These are phyloP conservation scores for Pseudozyma flocculosa DNA, from an alignment of 1,284 basidiomycete genomes.

Conservation along the genomic window DNA sequence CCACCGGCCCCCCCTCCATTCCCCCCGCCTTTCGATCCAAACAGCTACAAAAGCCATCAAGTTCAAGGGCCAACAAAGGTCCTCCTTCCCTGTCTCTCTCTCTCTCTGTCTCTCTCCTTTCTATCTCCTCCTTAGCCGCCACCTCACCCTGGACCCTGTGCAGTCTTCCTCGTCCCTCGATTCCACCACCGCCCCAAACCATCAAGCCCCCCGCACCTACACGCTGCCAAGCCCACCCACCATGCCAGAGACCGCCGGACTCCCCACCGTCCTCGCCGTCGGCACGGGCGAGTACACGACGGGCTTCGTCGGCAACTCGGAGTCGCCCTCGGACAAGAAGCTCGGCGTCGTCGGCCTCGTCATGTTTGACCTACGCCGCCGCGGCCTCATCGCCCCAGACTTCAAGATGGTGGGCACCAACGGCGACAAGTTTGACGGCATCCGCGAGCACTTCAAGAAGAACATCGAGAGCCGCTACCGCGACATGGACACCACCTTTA, in stretches of 20 bases:
- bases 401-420: constrained; percentile 80
- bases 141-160: too few species aligned
- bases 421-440: constrained; percentile 80
- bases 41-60: too few species aligned
- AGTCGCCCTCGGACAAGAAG: constrained; percentile 91
- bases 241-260: not conserved
- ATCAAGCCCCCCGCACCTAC: too few species aligned
- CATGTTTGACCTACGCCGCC: constrained; percentile 81
- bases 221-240: not conserved
- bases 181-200: too few species aligned
- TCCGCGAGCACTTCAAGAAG: constrained; percentile 74
- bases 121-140: too few species aligned
- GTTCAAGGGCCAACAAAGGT: too few species aligned
- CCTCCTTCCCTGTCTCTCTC: too few species aligned
- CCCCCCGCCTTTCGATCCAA: too few species aligned
- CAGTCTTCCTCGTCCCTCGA: too few species aligned
- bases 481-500: constrained; percentile 80
- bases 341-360: constrained; percentile 80
- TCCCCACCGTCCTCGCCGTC: constrained; percentile 30
- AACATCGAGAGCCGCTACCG: constrained; percentile 83
- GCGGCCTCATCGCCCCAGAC: constrained; percentile 71
- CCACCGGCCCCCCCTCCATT: too few species aligned
- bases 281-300: constrained; percentile 68
- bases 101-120: too few species aligned
- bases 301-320: constrained; percentile 84